A percentile compares a stretch with the other conserved stretches of the same genome.
phyloP scores from a whole-genome alignment of 1,139 yeast species.

The Schizosaccharomyces versatilis region DNA sequence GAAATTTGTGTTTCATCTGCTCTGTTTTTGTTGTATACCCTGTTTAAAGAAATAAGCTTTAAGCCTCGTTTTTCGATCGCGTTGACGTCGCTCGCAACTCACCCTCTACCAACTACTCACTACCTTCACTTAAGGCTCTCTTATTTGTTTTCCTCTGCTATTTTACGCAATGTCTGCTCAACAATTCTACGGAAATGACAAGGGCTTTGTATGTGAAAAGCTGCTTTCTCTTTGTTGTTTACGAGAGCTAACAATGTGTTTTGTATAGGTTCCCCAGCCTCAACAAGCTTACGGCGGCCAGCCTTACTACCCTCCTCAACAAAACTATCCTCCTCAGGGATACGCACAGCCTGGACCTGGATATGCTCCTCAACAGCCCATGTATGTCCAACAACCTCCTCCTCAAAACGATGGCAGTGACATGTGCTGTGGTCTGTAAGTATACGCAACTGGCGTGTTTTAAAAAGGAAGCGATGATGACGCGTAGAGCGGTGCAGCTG shows the following conservation, averaged over 20 bases:
- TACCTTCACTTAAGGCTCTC: background rate
- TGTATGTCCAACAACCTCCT: conserved; percentile 2
- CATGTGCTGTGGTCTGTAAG: conserved; percentile 3
- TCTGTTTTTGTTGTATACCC: too few relatives aligned
- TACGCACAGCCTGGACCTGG: background rate
- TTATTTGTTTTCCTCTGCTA: background rate
- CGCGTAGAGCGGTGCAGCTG: too few relatives aligned
- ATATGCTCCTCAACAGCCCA: background rate
- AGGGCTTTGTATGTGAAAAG: too few relatives aligned
- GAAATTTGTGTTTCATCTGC: too few relatives aligned
- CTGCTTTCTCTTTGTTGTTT: too few relatives aligned
- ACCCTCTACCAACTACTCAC: background rate
- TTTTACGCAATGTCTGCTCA: background rate
- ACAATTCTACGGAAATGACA: background rate
- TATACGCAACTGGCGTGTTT: background rate
- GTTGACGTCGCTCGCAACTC: too few relatives aligned
- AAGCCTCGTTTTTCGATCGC: too few relatives aligned
- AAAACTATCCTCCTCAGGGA: background rate
- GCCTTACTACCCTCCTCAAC: conserved; percentile 1
- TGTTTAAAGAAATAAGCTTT: too few relatives aligned
- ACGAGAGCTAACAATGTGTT: too few relatives aligned
- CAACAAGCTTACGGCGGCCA: conserved; percentile 2
- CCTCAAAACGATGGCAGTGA: background rate
- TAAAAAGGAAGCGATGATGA: too few relatives aligned
- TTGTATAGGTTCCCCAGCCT: background rate